Conservation (phyloP, 1,139 yeast genomes). For the Saccharomycopsis phalli region DNA sequence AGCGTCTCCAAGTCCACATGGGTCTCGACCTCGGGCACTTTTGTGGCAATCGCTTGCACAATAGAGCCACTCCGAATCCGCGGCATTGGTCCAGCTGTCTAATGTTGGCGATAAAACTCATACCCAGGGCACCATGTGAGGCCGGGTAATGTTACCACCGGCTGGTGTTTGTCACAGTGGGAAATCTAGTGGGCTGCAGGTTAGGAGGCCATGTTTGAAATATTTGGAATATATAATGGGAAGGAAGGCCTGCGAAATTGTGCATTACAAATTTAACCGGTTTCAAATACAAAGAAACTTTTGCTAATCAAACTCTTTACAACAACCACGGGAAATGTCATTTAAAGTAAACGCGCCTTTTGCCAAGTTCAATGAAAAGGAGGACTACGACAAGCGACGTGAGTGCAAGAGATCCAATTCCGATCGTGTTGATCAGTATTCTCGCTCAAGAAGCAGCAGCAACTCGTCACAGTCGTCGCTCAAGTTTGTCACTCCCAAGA, state of each 20-base stretch:
- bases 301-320: too few species aligned
- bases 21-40: slow-evolving; percentile 24
- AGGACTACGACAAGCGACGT: slow-evolving; percentile 15
- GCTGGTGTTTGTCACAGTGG: too few species aligned
- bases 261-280: too few species aligned
- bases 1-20: slow-evolving; percentile 18
- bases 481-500: slow-evolving; percentile 9
- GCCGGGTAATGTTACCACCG: too few species aligned
- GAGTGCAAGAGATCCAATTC: slow-evolving; percentile 2
- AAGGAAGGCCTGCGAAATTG: too few species aligned
- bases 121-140: too few species aligned
- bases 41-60: slow-evolving; percentile 32
- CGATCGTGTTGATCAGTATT: background rate
- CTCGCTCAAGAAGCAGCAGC: slow-evolving; percentile 7
- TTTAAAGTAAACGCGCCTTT: slow-evolving; percentile 20
- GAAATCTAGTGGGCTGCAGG: too few species aligned
- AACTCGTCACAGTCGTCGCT: slow-evolving; percentile 7
- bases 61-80: slow-evolving; percentile 46
- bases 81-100: too few species aligned
- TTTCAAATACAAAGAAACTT: too few species aligned
- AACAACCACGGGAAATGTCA: background rate
- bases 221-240: too few species aligned
- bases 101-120: too few species aligned
- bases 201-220: too few species aligned
- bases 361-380: slow-evolving; percentile 28